Base-by-base conservation (phyloP, 106 monocot genomes). In the Platanthera guangdongensis region DNA sequence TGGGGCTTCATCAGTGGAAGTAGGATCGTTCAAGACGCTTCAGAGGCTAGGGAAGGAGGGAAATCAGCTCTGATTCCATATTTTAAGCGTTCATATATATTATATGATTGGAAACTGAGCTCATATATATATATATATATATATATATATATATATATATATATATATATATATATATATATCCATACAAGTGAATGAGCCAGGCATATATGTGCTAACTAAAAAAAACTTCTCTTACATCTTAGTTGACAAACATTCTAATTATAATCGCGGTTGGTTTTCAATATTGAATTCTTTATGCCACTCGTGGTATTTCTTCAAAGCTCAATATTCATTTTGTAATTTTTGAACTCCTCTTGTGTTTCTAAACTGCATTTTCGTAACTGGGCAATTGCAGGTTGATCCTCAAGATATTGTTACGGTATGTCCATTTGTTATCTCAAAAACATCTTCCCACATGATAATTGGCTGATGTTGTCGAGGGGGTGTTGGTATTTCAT, bases 391-490 rank as follows among this genome's bases (percentile, higher is more conserved):
- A 11, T 78, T 87, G 80, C 86, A 97, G 97, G 97, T 97, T 79
- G 97, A 97, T 83, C 97, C 97, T 76, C 91, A 94, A 81, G 97
- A 97, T 85, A 97, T 97, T 85, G 97, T 97, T 73, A 97, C 85
- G 97, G 97, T 97, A 85, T 52, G 89, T 78, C 11, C 39, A 52
- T 68, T 62, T 75, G 14, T 70, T 30, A 47, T 48, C 9, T 7
- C 19, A 21, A 51, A n/a, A 50, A 51, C 5, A 16, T 6, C 16
- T 70, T 70, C 70, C 1, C 16, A 47, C 16, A 70, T 70, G 16
- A n/a, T 70, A 70, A 18, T 48, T 48, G 39, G 70, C 47, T 47
- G 47, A 46, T 69, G 47, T 69, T 53, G 18, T 62, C 2, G 60
- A n/a, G 6, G 13, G 18, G 13, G 16, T 19, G 16, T 62, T 69